Evolutionary conservation across 176 grass and related monocot species (phyloP).

Genomic region (Urochloa ruziziensis): DNA sequence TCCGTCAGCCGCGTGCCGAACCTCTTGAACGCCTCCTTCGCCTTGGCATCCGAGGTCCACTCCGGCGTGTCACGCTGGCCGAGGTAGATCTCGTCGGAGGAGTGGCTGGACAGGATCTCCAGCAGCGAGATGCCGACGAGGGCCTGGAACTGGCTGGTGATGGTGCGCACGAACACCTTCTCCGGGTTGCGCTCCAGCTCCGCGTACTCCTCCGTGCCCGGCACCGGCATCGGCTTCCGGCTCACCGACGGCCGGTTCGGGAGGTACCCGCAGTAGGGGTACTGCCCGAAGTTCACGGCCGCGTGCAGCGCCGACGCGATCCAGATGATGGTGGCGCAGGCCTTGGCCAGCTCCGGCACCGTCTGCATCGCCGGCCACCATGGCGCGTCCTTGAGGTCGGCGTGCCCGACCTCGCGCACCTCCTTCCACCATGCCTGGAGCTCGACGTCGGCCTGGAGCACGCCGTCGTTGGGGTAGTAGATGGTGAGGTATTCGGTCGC

Average conservation of each 20-base stretch:
- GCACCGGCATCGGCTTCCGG: background rate
- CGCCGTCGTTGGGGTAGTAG: conserved; percentile 25
- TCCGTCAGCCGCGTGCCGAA: no score
- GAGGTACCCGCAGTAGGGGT: background rate
- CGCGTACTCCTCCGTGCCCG: no score
- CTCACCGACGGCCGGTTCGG: background rate
- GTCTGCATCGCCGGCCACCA: conserved; percentile 58
- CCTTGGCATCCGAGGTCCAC: conserved; percentile 8
- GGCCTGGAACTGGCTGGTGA: no score
- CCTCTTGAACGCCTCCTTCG: background rate
- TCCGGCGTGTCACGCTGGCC: background rate
- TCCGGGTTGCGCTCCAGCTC: no score
- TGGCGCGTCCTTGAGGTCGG: conserved; percentile 47
- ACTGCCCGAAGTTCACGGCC: conserved; percentile 92
- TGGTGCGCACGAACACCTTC: no score
- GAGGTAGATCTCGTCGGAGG: background rate
- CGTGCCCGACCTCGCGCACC: conserved; percentile 63
- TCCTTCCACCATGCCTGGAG: conserved; percentile 78
- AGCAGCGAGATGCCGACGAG: background rate
- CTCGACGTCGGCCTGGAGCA: conserved; percentile 48
- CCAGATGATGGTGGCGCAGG: conserved; percentile 56
- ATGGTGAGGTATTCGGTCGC: no score
- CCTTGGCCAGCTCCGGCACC: background rate
- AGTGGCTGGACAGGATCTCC: background rate
- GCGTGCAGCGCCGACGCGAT: conserved; percentile 86